These are phyloP conservation scores for Aspergillus bertholletiae DNA, from an alignment of 495 filamentous ascomycete genomes.

Conservation along the genomic window DNA sequence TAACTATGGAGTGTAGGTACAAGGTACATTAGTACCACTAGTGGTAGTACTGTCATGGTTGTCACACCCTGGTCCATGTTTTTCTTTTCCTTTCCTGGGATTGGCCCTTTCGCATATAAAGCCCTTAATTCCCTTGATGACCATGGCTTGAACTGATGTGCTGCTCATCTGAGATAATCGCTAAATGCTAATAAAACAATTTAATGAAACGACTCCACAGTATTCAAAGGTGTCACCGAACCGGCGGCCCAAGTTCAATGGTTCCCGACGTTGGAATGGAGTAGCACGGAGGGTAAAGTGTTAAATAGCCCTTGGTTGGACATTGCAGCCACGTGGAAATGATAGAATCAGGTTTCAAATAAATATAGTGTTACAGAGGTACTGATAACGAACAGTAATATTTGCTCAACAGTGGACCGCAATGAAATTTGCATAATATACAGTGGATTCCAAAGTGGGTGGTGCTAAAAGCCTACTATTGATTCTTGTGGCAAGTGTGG, in stretches of 20 bases:
- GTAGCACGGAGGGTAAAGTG: neutral
- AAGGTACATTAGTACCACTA: too few species aligned
- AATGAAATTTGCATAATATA: neutral
- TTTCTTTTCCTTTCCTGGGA: too few species aligned
- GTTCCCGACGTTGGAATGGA: conserved; percentile 4
- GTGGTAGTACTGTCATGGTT: neutral
- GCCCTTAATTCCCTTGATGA: neutral
- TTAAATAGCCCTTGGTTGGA: neutral
- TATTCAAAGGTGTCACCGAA: conserved; percentile 13
- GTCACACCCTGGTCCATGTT: neutral
- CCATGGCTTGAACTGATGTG: neutral
- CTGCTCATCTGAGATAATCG: neutral
- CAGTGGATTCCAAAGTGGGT: neutral
- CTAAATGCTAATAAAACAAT: conserved; percentile 2
- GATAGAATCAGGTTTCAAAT: conserved; percentile 8
- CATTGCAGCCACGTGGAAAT: conserved; percentile 14
- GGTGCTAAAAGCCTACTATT: neutral
- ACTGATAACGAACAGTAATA: neutral
- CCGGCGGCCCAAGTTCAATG: conserved; percentile 17
- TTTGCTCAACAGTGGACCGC: neutral
- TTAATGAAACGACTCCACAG: conserved; percentile 16
- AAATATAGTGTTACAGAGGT: neutral
- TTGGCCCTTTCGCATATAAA: neutral
- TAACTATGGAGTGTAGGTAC: too few species aligned
- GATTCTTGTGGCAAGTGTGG: conserved; percentile 1